Evolutionary conservation across 2,329 filamentous ascomycete genomes (phyloP).

Genomic region (Diaporthe vaccinii): DNA sequence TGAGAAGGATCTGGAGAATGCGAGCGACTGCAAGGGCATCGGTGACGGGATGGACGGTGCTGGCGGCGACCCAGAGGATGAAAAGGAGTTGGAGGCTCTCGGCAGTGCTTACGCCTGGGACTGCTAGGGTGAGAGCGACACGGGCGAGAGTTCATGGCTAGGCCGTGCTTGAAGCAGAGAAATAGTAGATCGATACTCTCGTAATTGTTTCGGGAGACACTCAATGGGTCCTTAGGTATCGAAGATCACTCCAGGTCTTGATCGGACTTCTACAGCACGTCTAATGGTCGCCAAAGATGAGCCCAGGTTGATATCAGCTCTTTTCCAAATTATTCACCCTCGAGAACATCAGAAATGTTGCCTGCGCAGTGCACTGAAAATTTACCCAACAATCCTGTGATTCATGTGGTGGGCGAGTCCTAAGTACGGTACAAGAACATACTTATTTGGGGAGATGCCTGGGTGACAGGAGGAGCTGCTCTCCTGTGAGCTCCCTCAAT

Average conservation of each 20-base stretch:
- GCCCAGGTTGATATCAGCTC: background rate
- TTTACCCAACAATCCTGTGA: background rate
- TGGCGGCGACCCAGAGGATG: background rate
- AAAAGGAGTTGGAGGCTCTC: background rate
- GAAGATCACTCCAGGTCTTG: background rate
- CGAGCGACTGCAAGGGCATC: background rate
- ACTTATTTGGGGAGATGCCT: background rate
- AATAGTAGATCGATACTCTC: background rate
- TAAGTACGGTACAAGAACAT: background rate
- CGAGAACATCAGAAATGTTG: background rate
- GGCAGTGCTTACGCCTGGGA: background rate
- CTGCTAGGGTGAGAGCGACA: background rate
- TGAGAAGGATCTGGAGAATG: background rate
- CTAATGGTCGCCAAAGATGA: background rate
- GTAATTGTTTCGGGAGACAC: background rate
- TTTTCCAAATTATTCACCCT: background rate
- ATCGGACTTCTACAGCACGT: background rate
- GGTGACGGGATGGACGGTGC: background rate
- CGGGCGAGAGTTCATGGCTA: background rate
- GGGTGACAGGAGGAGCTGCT: background rate
- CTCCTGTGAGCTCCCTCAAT: background rate
- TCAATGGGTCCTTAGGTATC: background rate
- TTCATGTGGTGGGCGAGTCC: background rate
- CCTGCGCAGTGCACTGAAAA: background rate
- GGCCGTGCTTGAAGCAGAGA: background rate